phyloP scores from a whole-genome alignment of 2,329 filamentous ascomycete species.

The Ascochyta clinopodiicola region DNA sequence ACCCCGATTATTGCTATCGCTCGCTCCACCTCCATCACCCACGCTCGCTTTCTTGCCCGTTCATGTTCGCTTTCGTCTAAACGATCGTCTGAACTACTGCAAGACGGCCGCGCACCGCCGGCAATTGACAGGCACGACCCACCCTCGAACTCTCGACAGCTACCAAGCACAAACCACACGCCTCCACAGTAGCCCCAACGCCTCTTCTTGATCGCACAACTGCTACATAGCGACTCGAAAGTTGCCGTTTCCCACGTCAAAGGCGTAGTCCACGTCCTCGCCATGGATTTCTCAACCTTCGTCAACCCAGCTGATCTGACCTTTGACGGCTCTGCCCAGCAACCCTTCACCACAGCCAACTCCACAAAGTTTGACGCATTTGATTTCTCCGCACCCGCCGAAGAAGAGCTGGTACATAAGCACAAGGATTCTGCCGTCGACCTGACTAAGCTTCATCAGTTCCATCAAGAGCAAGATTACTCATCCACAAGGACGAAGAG shows the following conservation, averaged over 20 bases:
- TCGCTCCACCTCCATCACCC: background rate
- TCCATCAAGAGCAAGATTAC: conserved; percentile 15
- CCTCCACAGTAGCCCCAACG: background rate
- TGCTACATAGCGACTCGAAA: background rate
- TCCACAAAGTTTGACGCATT: conserved; percentile 24
- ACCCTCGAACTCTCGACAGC: conserved; percentile 11
- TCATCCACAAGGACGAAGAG: conserved; percentile 22
- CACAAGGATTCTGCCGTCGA: conserved; percentile 38
- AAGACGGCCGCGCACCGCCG: conserved; percentile 12
- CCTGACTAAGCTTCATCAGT: conserved; percentile 25
- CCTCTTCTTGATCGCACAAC: background rate
- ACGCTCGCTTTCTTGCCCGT: conserved; percentile 5
- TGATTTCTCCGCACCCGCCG: conserved; percentile 23
- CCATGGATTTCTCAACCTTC: conserved; percentile 28
- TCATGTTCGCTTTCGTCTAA: conserved; percentile 2
- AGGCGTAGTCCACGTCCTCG: conserved; percentile 8
- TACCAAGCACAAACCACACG: background rate
- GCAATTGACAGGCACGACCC: conserved; percentile 9
- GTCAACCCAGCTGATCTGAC: conserved; percentile 21
- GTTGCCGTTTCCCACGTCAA: background rate
- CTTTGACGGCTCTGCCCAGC: conserved; percentile 13
- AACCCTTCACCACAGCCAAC: conserved; percentile 14
- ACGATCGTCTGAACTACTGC: conserved; percentile 15
- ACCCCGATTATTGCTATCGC: conserved; percentile 10
- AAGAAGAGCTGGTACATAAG: conserved; percentile 22